phyloP scores from a whole-genome alignment of 2,329 filamentous ascomycete genomes.

The Lachnellula subtilissima region DNA sequence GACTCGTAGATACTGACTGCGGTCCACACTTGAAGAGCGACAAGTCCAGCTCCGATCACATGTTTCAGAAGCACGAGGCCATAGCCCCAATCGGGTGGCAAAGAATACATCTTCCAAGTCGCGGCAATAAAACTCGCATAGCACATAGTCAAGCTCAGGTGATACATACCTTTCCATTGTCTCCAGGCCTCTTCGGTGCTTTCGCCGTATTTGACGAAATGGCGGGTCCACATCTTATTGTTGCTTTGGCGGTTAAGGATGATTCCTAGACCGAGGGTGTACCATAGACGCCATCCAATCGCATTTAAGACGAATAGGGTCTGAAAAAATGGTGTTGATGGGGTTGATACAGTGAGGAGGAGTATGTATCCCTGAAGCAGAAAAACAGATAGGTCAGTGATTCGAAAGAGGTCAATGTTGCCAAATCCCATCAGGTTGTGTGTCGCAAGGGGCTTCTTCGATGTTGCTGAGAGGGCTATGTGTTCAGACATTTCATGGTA shows the following conservation, averaged over 20 bases:
- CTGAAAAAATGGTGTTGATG: constrained; percentile 70
- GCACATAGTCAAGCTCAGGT: constrained; percentile 86
- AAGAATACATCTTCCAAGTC: constrained; percentile 91
- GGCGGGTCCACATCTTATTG: constrained; percentile 90
- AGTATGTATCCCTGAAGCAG: constrained; percentile 73
- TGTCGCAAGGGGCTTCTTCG: constrained; percentile 58
- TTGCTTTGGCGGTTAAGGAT: constrained; percentile 82
- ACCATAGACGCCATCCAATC: constrained; percentile 82
- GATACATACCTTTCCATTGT: constrained; percentile 95
- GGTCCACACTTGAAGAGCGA: constrained; percentile 89
- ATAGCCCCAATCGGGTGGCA: constrained; percentile 82
- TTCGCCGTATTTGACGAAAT: constrained; percentile 96
- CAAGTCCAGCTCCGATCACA: constrained; percentile 72
- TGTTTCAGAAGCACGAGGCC: constrained; percentile 84
- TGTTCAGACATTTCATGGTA: constrained; percentile 10
- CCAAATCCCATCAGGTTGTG: constrained; percentile 78
- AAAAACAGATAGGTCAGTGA: constrained; percentile 76
- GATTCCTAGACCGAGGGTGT: constrained; percentile 78
- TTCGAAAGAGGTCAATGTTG: constrained; percentile 85
- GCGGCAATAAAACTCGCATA: constrained; percentile 85
- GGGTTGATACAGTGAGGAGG: constrained; percentile 68
- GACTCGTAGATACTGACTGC: constrained; percentile 90
- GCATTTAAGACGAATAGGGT: constrained; percentile 78
- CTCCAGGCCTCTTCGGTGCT: constrained; percentile 87
- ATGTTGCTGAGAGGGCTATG: constrained; percentile 3